Base-by-base conservation (phyloP, 2,329 filamentous ascomycete genomes). In the Fusarium torreyae region DNA sequence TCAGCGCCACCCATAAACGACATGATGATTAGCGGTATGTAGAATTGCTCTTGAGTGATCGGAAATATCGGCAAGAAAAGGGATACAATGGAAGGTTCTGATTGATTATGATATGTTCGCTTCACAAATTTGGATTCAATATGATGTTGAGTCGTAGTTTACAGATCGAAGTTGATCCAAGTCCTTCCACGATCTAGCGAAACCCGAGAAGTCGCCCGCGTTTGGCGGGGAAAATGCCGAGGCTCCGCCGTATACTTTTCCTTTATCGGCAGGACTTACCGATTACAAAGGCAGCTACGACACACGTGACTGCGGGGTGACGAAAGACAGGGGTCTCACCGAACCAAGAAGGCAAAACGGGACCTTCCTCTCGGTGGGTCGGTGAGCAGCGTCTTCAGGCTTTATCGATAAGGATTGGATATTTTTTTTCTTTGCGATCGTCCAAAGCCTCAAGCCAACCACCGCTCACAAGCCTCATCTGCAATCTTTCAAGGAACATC, bases 1-100 rank as follows among this genome's bases (percentile, higher is more conserved):
- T 98, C 96, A 74, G 95, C 92, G 74, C 95, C 94, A 82, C 94
- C 93, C 76, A 98, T 88, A 81, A 99, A 98, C 57, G 95, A 98
- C 95, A 99, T 98, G 72, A 66, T 84, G 74, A 55, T 62, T 60
- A 63, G 49, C 20, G 53, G 51, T 57, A 50, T 66, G 31, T 45
- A 46, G 45, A 14, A 43, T 53, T 50, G 40, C 24, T 52, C 33
- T 65, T 54, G 45, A 28, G 28, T 46, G 45, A 31, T 53, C 55
- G 70, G 58, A 57, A 52, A 38, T 33, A 36, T 57, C 52, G 59
- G 39, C 8, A 40, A 53, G 39, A 14, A 7, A 31, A 14, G 31
- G 20, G 24, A 44, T 18, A 20, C 20, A 24, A 59, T 26, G 20
- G 4, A 43, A 44, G 18, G 42, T 45, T 68, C 20, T 11, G 20